Percentiles rank a stretch among this genome's conserved stretches.
Conservation (phyloP, 345 rosid genomes). For the Brassica nigra region DNA sequence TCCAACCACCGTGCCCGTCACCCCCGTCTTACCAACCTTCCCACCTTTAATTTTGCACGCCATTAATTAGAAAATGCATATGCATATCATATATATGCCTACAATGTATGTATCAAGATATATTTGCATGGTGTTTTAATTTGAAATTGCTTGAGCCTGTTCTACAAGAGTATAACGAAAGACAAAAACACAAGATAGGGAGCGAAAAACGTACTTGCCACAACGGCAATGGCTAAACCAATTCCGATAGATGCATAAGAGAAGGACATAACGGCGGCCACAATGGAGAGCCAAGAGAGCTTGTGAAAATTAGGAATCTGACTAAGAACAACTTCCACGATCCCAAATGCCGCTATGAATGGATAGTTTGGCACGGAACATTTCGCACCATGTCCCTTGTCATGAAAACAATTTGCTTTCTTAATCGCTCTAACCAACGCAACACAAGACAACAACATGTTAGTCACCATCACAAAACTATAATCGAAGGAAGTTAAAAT, state of each 20-base stretch:
- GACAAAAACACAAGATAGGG: not conserved
- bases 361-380: constrained; percentile 59
- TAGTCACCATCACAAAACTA: not conserved
- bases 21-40: constrained; percentile 45
- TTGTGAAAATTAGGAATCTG: constrained; percentile 83
- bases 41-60: constrained; percentile 36
- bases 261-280: constrained; percentile 90
- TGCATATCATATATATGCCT: not conserved
- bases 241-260: constrained; percentile 77
- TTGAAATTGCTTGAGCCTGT: not conserved
- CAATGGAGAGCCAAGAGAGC: constrained; percentile 78
- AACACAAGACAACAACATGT: not conserved
- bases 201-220: constrained; percentile 31
- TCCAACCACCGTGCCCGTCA: constrained; percentile 63
- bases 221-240: constrained; percentile 68
- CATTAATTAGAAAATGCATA: constrained; percentile 9
- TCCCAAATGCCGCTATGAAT: constrained; percentile 65
- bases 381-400: constrained; percentile 53
- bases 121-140: not conserved
- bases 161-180: not conserved
- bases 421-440: constrained; percentile 60
- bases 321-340: constrained; percentile 66
- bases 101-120: not conserved
- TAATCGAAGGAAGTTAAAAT: not conserved
- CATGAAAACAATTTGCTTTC: constrained; percentile 73